Conservation (phyloP, 2,329 filamentous ascomycete species). For the Neofusicoccum umdonicola region DNA sequence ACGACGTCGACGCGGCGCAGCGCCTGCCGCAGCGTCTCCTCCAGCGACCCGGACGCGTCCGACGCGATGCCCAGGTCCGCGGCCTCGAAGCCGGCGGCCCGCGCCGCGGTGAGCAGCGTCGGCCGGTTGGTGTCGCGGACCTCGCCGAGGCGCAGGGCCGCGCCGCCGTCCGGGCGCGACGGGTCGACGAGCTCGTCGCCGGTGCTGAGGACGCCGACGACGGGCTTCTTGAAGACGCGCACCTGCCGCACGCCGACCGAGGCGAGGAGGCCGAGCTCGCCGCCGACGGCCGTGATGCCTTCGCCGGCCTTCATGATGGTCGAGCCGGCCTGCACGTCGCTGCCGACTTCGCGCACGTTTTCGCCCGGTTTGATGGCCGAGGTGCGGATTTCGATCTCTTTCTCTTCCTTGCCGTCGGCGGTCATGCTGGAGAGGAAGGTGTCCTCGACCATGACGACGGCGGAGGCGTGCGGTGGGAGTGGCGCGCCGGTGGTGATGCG, state of each 20-base stretch:
- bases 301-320: slow-evolving; percentile 74
- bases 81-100: slow-evolving; percentile 71
- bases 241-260: slow-evolving; percentile 75
- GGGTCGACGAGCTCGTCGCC: slow-evolving; percentile 90
- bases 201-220: slow-evolving; percentile 85
- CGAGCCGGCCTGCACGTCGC: slow-evolving; percentile 71
- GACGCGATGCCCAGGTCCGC: slow-evolving; percentile 83
- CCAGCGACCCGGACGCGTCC: slow-evolving; percentile 71
- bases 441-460: slow-evolving; percentile 96
- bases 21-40: slow-evolving; percentile 72
- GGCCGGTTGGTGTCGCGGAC: slow-evolving; percentile 93
- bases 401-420: slow-evolving; percentile 79
- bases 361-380: slow-evolving; percentile 72
- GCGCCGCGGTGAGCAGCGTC: slow-evolving; percentile 75
- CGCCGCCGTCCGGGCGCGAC: slow-evolving; percentile 50
- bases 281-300: slow-evolving; percentile 80
- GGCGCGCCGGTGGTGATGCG: slow-evolving; percentile 94
- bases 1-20: slow-evolving; percentile 75
- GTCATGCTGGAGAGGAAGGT: slow-evolving; percentile 74
- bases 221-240: slow-evolving; percentile 69
- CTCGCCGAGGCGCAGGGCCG: slow-evolving; percentile 68
- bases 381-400: slow-evolving; percentile 81
- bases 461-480: slow-evolving; percentile 80
- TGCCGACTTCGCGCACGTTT: slow-evolving; percentile 88
- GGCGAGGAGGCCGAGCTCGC: slow-evolving; percentile 86